Evolutionary conservation across 192 early-diverging fungal genomes (phyloP), one percentile per base, ranked within the genome.

Genomic region (Chytriomyces sp.): DNA sequence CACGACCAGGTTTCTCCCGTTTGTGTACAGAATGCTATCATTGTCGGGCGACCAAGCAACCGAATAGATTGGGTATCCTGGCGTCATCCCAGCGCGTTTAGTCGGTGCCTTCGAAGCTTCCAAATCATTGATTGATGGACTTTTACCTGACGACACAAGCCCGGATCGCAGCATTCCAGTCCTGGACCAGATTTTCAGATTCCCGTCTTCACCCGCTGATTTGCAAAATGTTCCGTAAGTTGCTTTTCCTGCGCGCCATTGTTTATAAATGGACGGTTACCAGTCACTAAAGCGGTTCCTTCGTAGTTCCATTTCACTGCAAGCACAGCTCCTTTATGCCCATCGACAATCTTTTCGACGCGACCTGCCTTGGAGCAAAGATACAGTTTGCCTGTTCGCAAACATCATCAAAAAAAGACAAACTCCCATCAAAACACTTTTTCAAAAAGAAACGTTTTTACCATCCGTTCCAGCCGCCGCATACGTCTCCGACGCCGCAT

Each of bases 151-250:
- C 11, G 66, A 82, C 4, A 84, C 80, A 11, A 89, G 66, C 6
- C 68, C 75, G 7, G 88, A 89, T 49, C 88, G 81, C 20, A 89
- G 81, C 88, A 89, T 89, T n/a, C 88, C 88, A 61, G 82, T 86
- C 48, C 84, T 45, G 9, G 87, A 89, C 87, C 87, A 89, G 6
- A 89, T 87, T 70, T 89, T 89, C 23, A 82, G 72, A 7, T 82
- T 69, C 6, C 88, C 88, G 67, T 89, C 88, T 74, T 89, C 88
- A 8, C 88, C 88, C 1, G 80, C 87, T 87, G 69, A 50, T 23
- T n/a, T 13, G 4, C 35, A 35, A 35, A 35, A 35, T 35, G 4
- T 4, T 35, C 35, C 35, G 35, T 35, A 48, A 26, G 24, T 20
- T 26, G 35, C 57, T 35, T 5, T 7, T 20, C 20, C 18, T 69